These are phyloP conservation scores for Triticum timopheevii DNA, from an alignment of 176 grass and related monocot genomes.

Conservation along the genomic window DNA sequence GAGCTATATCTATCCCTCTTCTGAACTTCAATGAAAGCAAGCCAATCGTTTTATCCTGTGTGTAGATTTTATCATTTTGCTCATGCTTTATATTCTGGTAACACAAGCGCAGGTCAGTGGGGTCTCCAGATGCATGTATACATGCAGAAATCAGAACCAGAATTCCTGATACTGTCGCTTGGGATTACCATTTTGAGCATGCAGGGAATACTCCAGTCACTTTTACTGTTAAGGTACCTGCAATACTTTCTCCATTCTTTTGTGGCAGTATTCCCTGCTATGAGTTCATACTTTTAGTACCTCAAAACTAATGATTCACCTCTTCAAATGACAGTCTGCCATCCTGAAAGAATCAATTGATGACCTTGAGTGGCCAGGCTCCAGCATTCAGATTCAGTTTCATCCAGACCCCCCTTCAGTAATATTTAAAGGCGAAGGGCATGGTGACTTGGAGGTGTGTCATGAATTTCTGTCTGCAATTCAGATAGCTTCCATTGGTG, in stretches of 20 bases:
- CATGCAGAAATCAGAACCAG: constrained; percentile 98
- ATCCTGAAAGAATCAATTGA: constrained; percentile 88
- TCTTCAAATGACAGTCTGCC: constrained; percentile 55
- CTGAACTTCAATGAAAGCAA: too few species aligned
- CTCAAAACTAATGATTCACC: background rate
- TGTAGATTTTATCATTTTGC: too few species aligned
- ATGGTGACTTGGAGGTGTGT: constrained; percentile 90
- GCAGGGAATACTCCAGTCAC: constrained; percentile 64
- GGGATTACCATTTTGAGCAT: constrained; percentile 89
- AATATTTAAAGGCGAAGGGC: constrained; percentile 76
- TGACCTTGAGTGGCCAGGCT: constrained; percentile 93
- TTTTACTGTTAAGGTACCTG: constrained; percentile 73
- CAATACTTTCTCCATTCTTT: constrained; percentile 8
- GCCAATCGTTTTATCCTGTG: too few species aligned
- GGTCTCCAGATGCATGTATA: constrained; percentile 69
- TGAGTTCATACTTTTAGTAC: background rate
- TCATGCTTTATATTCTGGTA: background rate
- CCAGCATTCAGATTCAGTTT: constrained; percentile 76
- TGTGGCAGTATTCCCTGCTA: fast-evolving
- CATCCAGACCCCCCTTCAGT: constrained; percentile 71
- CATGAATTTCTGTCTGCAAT: background rate
- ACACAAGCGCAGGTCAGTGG: constrained; percentile 57
- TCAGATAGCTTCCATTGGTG: background rate
- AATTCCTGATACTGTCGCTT: constrained; percentile 85
- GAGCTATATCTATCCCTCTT: too few species aligned